Percentiles rank a stretch among this genome's conserved stretches.
Evolutionary conservation across 306 rosid genomes (phyloP).

Genomic region (Prunus armeniaca): DNA sequence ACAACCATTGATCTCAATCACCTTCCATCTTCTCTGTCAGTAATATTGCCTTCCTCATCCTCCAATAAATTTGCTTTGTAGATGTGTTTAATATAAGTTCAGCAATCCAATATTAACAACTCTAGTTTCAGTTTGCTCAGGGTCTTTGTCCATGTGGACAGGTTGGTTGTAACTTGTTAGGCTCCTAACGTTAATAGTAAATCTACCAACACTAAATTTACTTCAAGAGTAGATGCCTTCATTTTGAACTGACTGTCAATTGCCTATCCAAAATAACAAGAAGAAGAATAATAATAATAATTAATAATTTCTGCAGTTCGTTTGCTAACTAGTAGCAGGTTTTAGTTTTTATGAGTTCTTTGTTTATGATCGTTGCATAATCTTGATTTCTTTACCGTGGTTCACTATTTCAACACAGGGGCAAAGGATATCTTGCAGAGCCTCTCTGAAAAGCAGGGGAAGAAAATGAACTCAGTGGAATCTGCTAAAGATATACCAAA

Average conservation of each 20-base stretch:
- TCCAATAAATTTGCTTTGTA: not conserved
- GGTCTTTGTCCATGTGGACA: not conserved
- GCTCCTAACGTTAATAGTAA: not conserved
- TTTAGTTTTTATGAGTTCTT: not conserved
- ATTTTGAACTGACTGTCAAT: not conserved
- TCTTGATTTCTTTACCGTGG: constrained; percentile 7
- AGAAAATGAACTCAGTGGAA: constrained; percentile 70
- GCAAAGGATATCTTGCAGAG: constrained; percentile 82
- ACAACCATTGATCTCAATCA: not conserved
- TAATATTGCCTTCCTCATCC: not conserved
- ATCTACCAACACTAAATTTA: not conserved
- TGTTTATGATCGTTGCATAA: not conserved
- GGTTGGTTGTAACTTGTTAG: not conserved
- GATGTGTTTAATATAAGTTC: not conserved
- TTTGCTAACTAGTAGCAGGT: not conserved
- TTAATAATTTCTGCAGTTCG: not conserved
- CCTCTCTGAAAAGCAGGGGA: constrained; percentile 92
- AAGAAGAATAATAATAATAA: too few relatives aligned
- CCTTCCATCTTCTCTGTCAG: not conserved
- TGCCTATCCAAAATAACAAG: not conserved
- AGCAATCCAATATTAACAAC: not conserved
- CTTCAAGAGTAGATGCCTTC: not conserved
- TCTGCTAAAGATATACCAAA: constrained; percentile 75
- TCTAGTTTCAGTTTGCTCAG: not conserved
- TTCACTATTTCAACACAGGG: constrained; percentile 46